Percentiles rank a stretch among this genome's conserved stretches.
Evolutionary conservation across 768 basidiomycete species (phyloP).

Genomic region (Astraeus odoratus): DNA sequence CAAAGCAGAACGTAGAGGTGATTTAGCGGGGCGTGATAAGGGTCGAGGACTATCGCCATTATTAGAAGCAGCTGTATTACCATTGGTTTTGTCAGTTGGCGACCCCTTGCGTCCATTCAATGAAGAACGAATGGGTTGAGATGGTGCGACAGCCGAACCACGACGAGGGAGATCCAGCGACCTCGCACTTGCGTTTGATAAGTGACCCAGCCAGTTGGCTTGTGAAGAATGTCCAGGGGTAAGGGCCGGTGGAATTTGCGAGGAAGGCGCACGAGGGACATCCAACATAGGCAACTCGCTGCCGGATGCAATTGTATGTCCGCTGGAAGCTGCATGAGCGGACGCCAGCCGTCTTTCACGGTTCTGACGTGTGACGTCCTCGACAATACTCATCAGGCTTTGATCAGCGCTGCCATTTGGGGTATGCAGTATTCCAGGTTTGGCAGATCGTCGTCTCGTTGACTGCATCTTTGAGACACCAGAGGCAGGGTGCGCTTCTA

Average conservation of each 20-base stretch:
- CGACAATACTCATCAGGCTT: constrained; percentile 66
- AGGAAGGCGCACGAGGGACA: neutral
- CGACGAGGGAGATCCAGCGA: constrained; percentile 22
- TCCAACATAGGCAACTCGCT: neutral
- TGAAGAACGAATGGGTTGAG: neutral
- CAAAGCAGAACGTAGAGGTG: constrained; percentile 59
- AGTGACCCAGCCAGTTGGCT: neutral
- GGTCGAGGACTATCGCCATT: neutral
- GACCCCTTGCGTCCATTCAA: neutral
- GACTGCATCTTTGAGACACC: constrained; percentile 1
- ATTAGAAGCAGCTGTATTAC: neutral
- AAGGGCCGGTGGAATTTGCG: constrained; percentile 7
- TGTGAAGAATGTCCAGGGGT: neutral
- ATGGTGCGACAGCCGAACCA: constrained; percentile 4
- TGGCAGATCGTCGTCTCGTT: constrained; percentile 3
- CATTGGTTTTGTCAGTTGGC: neutral
- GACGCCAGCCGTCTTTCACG: constrained; percentile 16
- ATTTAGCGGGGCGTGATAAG: constrained; percentile 29
- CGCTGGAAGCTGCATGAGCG: neutral
- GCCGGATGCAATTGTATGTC: neutral
- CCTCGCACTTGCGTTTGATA: neutral
- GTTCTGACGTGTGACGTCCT: constrained; percentile 44
- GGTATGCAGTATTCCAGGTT: constrained; percentile 1
- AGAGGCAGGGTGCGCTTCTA: neutral
- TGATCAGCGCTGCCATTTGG: constrained; percentile 16